Base-by-base conservation (phyloP, 2,329 filamentous ascomycete species). In the Aureobasidium sp. region DNA sequence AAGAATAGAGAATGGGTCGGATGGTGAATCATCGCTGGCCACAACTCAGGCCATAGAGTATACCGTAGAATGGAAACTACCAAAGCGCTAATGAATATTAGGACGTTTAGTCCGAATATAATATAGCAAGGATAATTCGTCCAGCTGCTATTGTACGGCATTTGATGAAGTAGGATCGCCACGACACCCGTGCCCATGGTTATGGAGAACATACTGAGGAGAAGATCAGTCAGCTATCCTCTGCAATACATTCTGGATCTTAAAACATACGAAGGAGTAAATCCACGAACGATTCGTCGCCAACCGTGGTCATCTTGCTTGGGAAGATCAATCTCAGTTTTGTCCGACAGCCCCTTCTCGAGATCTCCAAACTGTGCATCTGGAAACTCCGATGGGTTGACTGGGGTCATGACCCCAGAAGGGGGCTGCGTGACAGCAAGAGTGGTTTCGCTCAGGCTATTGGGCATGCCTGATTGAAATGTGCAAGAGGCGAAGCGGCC, bases 1-100 rank as follows among this genome's bases (percentile, higher is more conserved):
- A 90, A 74, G 66, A 90, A 90, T 59, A 90, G 77, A 1, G 83
- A 86, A 68, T 90, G 85, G 1, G 80, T 81, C 0, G 85, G 86
- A 69, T 90, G 84, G 2, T 77, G 74, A 39, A 90, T 80, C 86
- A 90, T 88, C 17, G 81, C 82, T 0, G 63, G 69, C 81, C 86
- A 90, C 34, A 89, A 84, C 63, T 82, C 79, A 0, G 86, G 87
- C 67, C 87, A 90, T 1, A 89, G 68, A 0, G 76, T 75, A 67
- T 90, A 90, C 5, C 87, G 80, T 2, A 87, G 70, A 1, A 83
- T 62, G 1, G 82, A 85, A 49, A 87, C 78, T 6, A 74, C 63
- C 22, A 80, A 72, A 58, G 86, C 86, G 27, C 78, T 66, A 6
- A 74, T 62, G 66, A 89, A 89, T 8, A 89, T 74, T 6, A 78